These are phyloP conservation scores for Apiospora malaysiana DNA, from an alignment of 2,329 filamentous ascomycete species.

Conservation along the genomic window DNA sequence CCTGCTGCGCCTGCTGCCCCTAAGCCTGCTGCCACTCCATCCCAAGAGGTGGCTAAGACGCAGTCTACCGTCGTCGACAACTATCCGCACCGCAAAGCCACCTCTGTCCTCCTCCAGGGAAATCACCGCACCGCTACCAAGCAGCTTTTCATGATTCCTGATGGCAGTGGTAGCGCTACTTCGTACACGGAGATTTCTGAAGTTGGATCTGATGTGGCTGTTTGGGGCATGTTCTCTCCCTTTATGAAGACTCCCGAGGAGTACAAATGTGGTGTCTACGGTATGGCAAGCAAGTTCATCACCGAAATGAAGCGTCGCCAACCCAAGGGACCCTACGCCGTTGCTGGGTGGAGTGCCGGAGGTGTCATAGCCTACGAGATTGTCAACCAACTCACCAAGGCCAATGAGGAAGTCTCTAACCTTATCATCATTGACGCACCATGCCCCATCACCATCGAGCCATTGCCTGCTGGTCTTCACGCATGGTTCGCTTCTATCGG, in stretches of 20 bases:
- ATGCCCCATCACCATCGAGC: constrained; percentile 71
- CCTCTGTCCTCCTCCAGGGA: constrained; percentile 53
- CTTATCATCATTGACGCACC: constrained; percentile 72
- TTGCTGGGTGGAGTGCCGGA: constrained; percentile 79
- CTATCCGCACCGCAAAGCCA: constrained; percentile 58
- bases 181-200: constrained; percentile 68
- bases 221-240: constrained; percentile 70
- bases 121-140: constrained; percentile 53
- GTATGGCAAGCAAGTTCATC: constrained; percentile 69
- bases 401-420: constrained; percentile 62
- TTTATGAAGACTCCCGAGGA: constrained; percentile 73
- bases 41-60: constrained; percentile 51
- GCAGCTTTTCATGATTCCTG: constrained; percentile 60
- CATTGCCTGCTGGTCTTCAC: constrained; percentile 69
- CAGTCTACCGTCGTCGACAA: constrained; percentile 45
- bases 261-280: constrained; percentile 69
- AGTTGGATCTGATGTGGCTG: constrained; percentile 52
- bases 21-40: constrained; percentile 25
- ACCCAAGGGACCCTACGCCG: constrained; percentile 68
- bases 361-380: constrained; percentile 75
- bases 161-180: constrained; percentile 66
- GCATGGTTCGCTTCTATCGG: constrained; percentile 76
- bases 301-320: constrained; percentile 75
- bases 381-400: constrained; percentile 63
- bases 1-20: constrained; percentile 28